Conservation (phyloP, 2,329 filamentous ascomycete species). For the Penicillium sp. region DNA sequence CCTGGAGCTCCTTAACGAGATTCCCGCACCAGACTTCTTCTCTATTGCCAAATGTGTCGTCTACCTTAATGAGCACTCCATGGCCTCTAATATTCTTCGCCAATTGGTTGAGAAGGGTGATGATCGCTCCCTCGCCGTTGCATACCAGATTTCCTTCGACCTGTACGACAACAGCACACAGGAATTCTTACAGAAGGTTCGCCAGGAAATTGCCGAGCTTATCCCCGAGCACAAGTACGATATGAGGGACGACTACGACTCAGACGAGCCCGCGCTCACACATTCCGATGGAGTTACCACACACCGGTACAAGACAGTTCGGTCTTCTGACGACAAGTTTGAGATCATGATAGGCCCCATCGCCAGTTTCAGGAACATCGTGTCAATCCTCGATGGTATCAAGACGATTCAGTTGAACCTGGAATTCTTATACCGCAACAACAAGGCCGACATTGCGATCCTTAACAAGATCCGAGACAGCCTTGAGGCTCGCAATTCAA, state of each 20-base stretch:
- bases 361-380: slow-evolving; percentile 59
- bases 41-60: slow-evolving; percentile 97
- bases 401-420: slow-evolving; percentile 94
- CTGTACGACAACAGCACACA: slow-evolving; percentile 98
- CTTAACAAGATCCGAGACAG: slow-evolving; percentile 96
- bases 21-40: slow-evolving; percentile 92
- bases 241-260: slow-evolving; percentile 47
- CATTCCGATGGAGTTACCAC: slow-evolving; percentile 62
- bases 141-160: slow-evolving; percentile 97
- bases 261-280: slow-evolving; percentile 52
- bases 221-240: slow-evolving; percentile 44
- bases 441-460: slow-evolving; percentile 87
- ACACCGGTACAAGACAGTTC: neutral
- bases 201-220: slow-evolving; percentile 70
- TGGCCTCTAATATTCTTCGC: slow-evolving; percentile 83
- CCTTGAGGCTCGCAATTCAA: slow-evolving; percentile 92
- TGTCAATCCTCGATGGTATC: slow-evolving; percentile 74
- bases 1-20: slow-evolving; percentile 91
- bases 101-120: slow-evolving; percentile 80
- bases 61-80: slow-evolving; percentile 86
- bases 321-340: slow-evolving; percentile 40
- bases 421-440: slow-evolving; percentile 94
- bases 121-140: slow-evolving; percentile 74
- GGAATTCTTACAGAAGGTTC: slow-evolving; percentile 89
- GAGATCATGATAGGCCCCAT: slow-evolving; percentile 51